These are phyloP conservation scores for Acer negundo DNA, from an alignment of 345 rosid species.

Conservation along the genomic window DNA sequence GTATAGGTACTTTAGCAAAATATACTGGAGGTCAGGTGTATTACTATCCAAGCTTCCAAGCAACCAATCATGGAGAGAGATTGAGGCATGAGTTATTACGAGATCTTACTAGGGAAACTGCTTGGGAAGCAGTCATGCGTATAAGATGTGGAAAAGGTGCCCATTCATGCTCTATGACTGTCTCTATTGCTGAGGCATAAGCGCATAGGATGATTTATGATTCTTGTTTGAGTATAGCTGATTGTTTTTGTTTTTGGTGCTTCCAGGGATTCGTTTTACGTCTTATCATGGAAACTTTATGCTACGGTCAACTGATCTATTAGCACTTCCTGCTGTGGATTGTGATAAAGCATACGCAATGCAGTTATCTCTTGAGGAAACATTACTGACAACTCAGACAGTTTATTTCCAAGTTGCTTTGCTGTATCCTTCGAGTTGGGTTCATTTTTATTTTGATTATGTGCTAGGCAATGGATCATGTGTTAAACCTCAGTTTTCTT, in stretches of 20 bases:
- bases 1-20: conserved; percentile 83
- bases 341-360: conserved; percentile 99
- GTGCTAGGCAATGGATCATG: neutral
- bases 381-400: conserved; percentile 85
- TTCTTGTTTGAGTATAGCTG: neutral
- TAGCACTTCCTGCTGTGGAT: conserved; percentile 98
- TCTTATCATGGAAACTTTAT: conserved; percentile 98
- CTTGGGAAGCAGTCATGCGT: conserved; percentile 99
- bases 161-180: neutral
- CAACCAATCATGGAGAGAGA: conserved; percentile 74
- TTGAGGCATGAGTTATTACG: conserved; percentile 85
- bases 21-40: conserved; percentile 98
- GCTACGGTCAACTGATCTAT: conserved; percentile 90
- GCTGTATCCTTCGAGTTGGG: conserved; percentile 80
- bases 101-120: conserved; percentile 98
- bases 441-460: neutral
- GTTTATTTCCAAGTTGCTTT: conserved; percentile 97
- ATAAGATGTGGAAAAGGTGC: conserved; percentile 99
- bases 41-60: conserved; percentile 85
- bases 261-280: conserved; percentile 86
- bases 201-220: neutral
- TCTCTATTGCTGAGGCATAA: conserved; percentile 13
- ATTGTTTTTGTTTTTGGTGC: conserved; percentile 30
- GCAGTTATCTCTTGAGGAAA: conserved; percentile 91
- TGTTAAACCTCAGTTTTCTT: neutral